Conservation (phyloP, 2,329 filamentous ascomycete genomes). For the Paecilomyces niveus region DNA sequence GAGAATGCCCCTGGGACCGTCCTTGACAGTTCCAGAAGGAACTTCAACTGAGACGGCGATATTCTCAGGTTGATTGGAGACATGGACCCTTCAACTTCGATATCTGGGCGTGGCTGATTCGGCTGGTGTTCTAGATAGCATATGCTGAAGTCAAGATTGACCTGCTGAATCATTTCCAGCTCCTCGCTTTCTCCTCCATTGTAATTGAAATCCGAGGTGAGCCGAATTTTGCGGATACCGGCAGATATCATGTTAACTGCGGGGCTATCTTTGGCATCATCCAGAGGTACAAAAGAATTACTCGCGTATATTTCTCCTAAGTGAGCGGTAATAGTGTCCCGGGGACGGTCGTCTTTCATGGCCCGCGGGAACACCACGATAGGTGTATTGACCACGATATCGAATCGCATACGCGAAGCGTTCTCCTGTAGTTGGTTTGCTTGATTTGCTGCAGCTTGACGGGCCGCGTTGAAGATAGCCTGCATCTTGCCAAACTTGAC, state of each 20-base stretch:
- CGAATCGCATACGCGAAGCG: conserved; percentile 85
- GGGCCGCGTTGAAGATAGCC: conserved; percentile 93
- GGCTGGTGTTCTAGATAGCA: conserved; percentile 81
- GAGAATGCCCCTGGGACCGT: conserved; percentile 84
- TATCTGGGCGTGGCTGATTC: conserved; percentile 73
- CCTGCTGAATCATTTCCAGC: conserved; percentile 92
- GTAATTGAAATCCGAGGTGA: conserved; percentile 88
- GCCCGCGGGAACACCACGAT: conserved; percentile 90
- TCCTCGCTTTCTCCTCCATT: conserved; percentile 66
- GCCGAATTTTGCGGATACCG: conserved; percentile 82
- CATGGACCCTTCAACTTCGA: conserved; percentile 85
- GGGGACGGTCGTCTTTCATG: conserved; percentile 60
- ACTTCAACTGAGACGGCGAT: conserved; percentile 85
- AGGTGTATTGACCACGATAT: conserved; percentile 86
- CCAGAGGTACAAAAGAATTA: conserved; percentile 81
- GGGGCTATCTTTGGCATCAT: conserved; percentile 64
- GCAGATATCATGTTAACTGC: conserved; percentile 85
- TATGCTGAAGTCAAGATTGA: conserved; percentile 87
- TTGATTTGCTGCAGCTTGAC: conserved; percentile 88
- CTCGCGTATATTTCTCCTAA: conserved; percentile 95
- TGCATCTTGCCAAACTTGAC: conserved; percentile 99
- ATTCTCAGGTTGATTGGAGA: conserved; percentile 86
- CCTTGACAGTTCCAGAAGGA: conserved; percentile 77
- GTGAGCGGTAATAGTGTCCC: conserved; percentile 85
- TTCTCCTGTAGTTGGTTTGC: conserved; percentile 89